Evolutionary conservation across 108 stramenopile species (phyloP).

Genomic region (Stephanodiscus minutulus): DNA sequence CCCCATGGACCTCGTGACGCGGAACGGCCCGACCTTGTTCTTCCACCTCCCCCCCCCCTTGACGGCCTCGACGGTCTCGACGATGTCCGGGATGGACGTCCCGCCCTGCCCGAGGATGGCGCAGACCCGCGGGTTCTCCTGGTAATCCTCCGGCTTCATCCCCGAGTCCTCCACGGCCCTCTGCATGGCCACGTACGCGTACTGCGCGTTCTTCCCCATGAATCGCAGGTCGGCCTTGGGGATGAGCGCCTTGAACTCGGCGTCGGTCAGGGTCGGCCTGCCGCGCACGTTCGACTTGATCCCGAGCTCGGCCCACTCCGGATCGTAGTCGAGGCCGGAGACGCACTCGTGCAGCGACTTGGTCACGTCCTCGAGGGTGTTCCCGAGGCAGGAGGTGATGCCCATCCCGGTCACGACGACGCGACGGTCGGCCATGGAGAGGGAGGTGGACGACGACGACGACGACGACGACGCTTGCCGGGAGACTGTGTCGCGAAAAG

Average conservation of each 20-base stretch:
- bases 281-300: constrained; percentile 88
- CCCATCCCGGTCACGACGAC: constrained; percentile 95
- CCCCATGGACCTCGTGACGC: constrained; percentile 92
- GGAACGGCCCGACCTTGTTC: constrained; percentile 95
- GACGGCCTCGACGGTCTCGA: constrained; percentile 90
- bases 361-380: constrained; percentile 89
- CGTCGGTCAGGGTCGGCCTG: constrained; percentile 70
- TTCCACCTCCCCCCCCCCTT: constrained; percentile 83
- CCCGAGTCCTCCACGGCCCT: constrained; percentile 82
- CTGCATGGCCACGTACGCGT: constrained; percentile 89
- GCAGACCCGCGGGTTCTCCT: constrained; percentile 86
- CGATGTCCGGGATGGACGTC: constrained; percentile 89
- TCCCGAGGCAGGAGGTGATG: constrained; percentile 89
- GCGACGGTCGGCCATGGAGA: constrained; percentile 60
- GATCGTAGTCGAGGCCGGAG: constrained; percentile 71
- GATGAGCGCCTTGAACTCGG: constrained; percentile 84
- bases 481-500: background rate
- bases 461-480: background rate
- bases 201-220: constrained; percentile 89
- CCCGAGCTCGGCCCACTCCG: constrained; percentile 83
- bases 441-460: constrained; percentile 42
- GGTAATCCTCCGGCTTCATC: constrained; percentile 78
- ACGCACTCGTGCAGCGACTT: constrained; percentile 66
- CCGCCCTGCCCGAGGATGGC: constrained; percentile 94
- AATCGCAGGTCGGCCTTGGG: constrained; percentile 84